A percentile compares a stretch with the other conserved stretches of the same genome.
Conservation (phyloP, 2,329 filamentous ascomycete species). For the Colletotrichum higginsianum region DNA sequence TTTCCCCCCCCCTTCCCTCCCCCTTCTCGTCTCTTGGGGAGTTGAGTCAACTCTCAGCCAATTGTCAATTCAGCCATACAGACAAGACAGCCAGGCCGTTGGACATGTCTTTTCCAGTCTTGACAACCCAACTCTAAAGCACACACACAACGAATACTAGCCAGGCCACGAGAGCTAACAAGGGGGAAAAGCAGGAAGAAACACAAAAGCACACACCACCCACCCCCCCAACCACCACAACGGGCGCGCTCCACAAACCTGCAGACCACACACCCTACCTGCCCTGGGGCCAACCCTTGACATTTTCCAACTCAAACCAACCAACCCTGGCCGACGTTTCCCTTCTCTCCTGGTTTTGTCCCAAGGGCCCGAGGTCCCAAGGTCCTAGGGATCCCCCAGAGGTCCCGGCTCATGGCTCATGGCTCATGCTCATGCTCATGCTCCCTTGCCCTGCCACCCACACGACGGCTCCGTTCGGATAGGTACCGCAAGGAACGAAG, state of each 20-base stretch:
- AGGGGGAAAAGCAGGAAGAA: conserved; percentile 10
- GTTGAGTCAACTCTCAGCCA: too few relatives aligned
- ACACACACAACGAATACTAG: conserved; percentile 15
- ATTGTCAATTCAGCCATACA: too few relatives aligned
- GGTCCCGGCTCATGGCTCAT: conserved; percentile 33
- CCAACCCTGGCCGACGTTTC: conserved; percentile 26
- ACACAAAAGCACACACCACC: conserved; percentile 3
- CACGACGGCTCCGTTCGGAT: conserved; percentile 13
- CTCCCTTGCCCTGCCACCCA: conserved; percentile 39
- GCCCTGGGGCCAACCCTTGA: conserved; percentile 29
- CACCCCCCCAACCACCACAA: not conserved
- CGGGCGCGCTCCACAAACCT: not conserved
- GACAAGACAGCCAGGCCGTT: too few relatives aligned
- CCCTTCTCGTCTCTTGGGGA: too few relatives aligned
- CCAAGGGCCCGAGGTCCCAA: not conserved
- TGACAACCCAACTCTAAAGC: not conserved
- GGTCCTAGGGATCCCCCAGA: not conserved
- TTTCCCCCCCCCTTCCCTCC: too few relatives aligned
- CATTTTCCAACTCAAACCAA: conserved; percentile 32
- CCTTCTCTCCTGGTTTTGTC: conserved; percentile 21
- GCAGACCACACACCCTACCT: conserved; percentile 11
- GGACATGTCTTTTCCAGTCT: not conserved
- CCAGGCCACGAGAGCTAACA: not conserved
- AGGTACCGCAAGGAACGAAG: conserved; percentile 26
- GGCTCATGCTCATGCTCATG: not conserved